A percentile compares a stretch with the other conserved stretches of the same genome.
phyloP scores from a whole-genome alignment of 73 alveolate genomes.

The Paramecium sonneborni region DNA sequence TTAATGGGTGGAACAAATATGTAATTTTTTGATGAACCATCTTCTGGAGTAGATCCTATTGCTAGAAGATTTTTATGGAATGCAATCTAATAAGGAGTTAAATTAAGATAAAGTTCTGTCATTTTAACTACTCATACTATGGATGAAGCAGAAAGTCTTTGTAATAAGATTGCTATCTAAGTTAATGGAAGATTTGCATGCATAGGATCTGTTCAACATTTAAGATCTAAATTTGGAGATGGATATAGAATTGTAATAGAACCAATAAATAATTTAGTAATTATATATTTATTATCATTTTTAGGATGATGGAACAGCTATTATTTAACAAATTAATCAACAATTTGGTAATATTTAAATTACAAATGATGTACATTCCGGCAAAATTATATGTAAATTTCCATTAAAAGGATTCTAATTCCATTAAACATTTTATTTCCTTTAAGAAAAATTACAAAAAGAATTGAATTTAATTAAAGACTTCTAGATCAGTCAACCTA shows the following conservation, averaged over 20 bases:
- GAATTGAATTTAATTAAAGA: slow-evolving; percentile 12
- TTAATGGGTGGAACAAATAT: slow-evolving; percentile 80
- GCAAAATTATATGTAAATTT: not conserved
- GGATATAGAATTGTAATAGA: slow-evolving; percentile 86
- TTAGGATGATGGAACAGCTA: not conserved
- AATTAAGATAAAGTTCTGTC: slow-evolving; percentile 55
- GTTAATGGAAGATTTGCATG: slow-evolving; percentile 92
- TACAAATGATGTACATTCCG: not conserved
- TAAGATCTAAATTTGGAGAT: slow-evolving; percentile 89
- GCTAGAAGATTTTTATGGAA: slow-evolving; percentile 98
- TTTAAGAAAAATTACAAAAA: not conserved
- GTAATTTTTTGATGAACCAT: slow-evolving; percentile 84
- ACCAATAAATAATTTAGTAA: not conserved
- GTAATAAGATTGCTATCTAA: slow-evolving; percentile 93
- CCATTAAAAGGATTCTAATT: not conserved
- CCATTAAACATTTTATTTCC: slow-evolving; percentile 11
- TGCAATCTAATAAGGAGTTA: slow-evolving; percentile 71
- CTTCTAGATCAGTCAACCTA: not conserved
- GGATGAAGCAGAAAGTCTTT: slow-evolving; percentile 72
- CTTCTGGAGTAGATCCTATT: slow-evolving; percentile 86
- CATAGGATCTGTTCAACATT: slow-evolving; percentile 89
- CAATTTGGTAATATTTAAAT: not conserved
- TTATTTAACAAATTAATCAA: not conserved
- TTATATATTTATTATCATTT: not conserved
- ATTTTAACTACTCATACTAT: slow-evolving; percentile 60